These are phyloP conservation scores for Aspergillus texensis DNA, from an alignment of 2,329 filamentous ascomycete species.

Conservation along the genomic window DNA sequence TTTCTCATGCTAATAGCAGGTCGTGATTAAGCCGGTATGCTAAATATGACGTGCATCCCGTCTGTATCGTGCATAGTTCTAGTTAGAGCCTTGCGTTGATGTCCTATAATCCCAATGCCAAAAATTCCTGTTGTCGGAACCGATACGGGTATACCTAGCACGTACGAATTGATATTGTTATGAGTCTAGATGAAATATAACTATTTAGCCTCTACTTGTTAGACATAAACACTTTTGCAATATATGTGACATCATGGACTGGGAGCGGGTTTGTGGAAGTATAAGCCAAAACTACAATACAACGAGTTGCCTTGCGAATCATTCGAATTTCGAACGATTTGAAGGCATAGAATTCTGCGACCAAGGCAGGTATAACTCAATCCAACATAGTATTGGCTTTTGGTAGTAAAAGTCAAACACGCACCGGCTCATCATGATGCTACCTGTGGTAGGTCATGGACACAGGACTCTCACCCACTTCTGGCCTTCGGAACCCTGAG, in stretches of 20 bases:
- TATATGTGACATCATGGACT: neutral
- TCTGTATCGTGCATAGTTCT: neutral
- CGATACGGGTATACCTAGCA: neutral
- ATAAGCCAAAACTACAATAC: neutral
- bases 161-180: neutral
- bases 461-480: too few species aligned
- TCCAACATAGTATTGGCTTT: too few species aligned
- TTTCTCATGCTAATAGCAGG: neutral
- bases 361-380: too few species aligned
- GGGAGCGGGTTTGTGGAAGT: neutral
- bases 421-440: neutral
- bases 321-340: neutral
- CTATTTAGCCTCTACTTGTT: neutral
- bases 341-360: neutral
- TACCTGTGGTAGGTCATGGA: neutral
- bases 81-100: too few species aligned
- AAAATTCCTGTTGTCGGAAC: too few species aligned
- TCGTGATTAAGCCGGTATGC: neutral
- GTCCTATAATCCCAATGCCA: too few species aligned
- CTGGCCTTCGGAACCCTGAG: neutral
- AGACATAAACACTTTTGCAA: too few species aligned
- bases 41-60: neutral
- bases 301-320: neutral
- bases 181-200: neutral
- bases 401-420: too few species aligned